These are phyloP conservation scores for Venturia effusa DNA, from an alignment of 2,329 filamentous ascomycete species.

Conservation along the genomic window DNA sequence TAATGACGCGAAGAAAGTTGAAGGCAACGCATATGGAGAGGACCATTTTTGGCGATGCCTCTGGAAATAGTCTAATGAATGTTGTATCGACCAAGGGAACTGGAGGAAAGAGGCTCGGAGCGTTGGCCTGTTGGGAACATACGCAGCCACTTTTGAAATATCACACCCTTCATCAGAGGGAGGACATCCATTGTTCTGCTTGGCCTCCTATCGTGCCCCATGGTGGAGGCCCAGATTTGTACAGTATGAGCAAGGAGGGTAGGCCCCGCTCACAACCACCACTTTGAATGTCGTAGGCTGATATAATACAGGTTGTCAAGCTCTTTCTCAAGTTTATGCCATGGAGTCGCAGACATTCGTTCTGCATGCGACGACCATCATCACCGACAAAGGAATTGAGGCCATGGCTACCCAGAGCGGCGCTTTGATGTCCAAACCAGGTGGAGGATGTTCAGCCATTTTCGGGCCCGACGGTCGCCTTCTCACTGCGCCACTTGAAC, in stretches of 20 bases:
- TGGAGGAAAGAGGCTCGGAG: constrained; percentile 21
- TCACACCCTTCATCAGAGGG: constrained; percentile 27
- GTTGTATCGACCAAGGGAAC: constrained; percentile 23
- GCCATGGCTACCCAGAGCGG: constrained; percentile 31
- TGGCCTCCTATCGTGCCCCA: constrained; percentile 29
- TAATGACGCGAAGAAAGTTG: constrained; percentile 30
- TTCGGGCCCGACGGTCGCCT: constrained; percentile 42
- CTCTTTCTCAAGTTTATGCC: constrained; percentile 43
- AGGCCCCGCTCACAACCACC: constrained; percentile 14
- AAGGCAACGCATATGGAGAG: constrained; percentile 35
- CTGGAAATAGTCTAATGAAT: constrained; percentile 23
- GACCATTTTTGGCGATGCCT: constrained; percentile 31
- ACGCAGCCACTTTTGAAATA: constrained; percentile 32
- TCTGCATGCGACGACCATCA: constrained; percentile 40
- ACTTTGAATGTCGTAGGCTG: neutral
- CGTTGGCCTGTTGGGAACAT: constrained; percentile 31
- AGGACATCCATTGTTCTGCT: constrained; percentile 30
- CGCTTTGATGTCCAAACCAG: constrained; percentile 21
- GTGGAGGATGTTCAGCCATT: constrained; percentile 39
- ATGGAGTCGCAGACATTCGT: constrained; percentile 47
- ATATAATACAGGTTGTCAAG: constrained; percentile 24
- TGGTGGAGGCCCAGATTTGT: constrained; percentile 22
- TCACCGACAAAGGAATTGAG: constrained; percentile 34
- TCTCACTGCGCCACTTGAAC: constrained; percentile 28
- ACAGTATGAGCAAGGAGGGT: constrained; percentile 25